A percentile compares a stretch with the other conserved stretches of the same genome.
phyloP scores from a whole-genome alignment of 2,329 filamentous ascomycete species.

The Clonostachys sp. region DNA sequence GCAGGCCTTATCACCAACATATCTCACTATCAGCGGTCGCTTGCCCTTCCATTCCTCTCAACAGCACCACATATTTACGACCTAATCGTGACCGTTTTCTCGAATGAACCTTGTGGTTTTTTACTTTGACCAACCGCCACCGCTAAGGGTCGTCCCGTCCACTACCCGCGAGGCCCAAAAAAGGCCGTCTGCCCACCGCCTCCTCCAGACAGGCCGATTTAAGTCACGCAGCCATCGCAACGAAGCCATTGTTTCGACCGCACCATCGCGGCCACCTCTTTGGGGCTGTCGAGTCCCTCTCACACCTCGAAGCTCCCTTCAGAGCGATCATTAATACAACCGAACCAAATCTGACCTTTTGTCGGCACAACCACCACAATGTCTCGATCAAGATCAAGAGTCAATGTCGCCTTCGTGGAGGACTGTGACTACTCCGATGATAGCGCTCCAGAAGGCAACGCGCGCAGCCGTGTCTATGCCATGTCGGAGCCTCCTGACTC shows the following conservation, averaged over 20 bases:
- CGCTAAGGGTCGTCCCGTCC: conserved; percentile 3
- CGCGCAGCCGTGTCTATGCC: conserved; percentile 38
- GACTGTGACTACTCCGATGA: conserved; percentile 48
- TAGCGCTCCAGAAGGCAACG: conserved; percentile 31
- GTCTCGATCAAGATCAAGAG: conserved; percentile 25
- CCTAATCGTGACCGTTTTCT: background rate
- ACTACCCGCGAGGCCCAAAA: conserved; percentile 1
- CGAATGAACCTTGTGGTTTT: background rate
- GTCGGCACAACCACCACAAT: conserved; percentile 23
- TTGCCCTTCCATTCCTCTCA: background rate
- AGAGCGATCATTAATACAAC: background rate
- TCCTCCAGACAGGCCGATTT: background rate
- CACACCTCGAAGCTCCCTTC: background rate
- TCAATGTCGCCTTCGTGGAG: conserved; percentile 39
- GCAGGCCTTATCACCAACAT: no score
- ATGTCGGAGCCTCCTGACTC: conserved; percentile 35
- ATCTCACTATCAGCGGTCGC: no score
- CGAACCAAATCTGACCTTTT: no score
- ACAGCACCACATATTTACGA: background rate
- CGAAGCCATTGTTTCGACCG: background rate
- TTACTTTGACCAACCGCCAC: background rate
- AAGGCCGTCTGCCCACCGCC: background rate
- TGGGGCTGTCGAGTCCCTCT: conserved; percentile 2
- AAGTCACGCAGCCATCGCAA: no score
- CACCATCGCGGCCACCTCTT: conserved; percentile 1